Conservation (phyloP, 169 alveolate species). For the Babesia bigemina region DNA sequence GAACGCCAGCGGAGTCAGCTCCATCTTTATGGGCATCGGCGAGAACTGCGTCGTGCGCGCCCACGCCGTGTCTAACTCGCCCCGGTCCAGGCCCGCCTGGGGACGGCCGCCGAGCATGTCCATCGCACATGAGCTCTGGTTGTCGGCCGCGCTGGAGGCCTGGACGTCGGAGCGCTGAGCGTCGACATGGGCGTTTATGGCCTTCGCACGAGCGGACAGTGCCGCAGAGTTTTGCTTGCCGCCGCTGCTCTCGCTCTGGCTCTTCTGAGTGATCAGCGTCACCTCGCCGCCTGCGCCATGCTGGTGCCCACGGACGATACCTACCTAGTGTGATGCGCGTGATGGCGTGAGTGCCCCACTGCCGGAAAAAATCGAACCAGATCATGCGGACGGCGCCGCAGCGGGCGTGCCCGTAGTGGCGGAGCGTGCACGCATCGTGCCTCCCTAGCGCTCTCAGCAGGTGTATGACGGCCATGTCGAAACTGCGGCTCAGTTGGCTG, state of each 20-base stretch:
- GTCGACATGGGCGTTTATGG: too few relatives aligned
- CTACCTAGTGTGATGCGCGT: constrained; percentile 38
- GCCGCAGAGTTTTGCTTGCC: neutral
- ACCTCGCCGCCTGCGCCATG: constrained; percentile 40
- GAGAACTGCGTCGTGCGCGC: neutral
- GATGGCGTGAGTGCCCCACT: constrained; percentile 52
- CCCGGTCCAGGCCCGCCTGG: neutral
- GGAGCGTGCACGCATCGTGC: neutral
- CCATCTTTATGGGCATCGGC: constrained; percentile 37
- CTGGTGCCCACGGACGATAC: neutral
- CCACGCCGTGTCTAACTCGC: constrained; percentile 8
- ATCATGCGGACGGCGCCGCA: neutral
- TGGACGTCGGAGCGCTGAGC: neutral
- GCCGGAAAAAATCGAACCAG: constrained; percentile 34
- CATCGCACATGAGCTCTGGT: neutral
- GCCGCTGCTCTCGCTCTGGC: neutral
- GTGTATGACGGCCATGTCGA: constrained; percentile 3
- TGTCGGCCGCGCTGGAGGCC: neutral
- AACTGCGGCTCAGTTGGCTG: constrained; percentile 16
- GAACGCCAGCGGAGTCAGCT: constrained; percentile 22
- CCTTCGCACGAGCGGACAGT: neutral
- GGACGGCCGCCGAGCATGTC: constrained; percentile 23
- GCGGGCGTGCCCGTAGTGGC: neutral
- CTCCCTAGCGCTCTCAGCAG: neutral
- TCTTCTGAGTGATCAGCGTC: neutral